These are phyloP conservation scores for Stemphylium beticola DNA, from an alignment of 2,329 filamentous ascomycete genomes.

Conservation along the genomic window DNA sequence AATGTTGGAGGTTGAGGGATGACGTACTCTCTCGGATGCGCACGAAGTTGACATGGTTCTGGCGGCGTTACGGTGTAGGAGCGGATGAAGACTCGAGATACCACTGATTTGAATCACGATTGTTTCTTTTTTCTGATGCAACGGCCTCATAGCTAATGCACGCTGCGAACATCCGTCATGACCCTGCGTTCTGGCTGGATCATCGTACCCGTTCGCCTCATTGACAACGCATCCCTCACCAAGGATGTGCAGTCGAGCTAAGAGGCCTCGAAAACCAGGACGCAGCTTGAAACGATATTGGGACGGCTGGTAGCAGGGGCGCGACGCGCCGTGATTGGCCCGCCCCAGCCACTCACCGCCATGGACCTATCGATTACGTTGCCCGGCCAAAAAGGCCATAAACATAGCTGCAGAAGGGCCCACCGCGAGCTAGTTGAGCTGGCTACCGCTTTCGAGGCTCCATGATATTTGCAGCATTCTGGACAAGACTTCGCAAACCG, in stretches of 20 bases:
- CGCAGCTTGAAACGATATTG: conserved; percentile 4
- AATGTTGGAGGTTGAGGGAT: conserved; percentile 63
- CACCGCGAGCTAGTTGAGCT: conserved; percentile 30
- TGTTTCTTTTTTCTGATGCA: not conserved
- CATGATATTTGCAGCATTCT: conserved; percentile 18
- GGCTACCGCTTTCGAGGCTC: conserved; percentile 28
- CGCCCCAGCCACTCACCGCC: conserved; percentile 26
- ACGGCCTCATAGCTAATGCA: not conserved
- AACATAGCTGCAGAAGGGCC: conserved; percentile 25
- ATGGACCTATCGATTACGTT: conserved; percentile 32
- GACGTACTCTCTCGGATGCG: conserved; percentile 5
- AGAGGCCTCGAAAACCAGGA: conserved; percentile 12
- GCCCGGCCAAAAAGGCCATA: conserved; percentile 30
- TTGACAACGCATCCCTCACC: conserved; percentile 17
- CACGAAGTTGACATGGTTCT: not conserved
- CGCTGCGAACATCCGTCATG: conserved; percentile 1
- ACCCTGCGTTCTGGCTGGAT: not conserved
- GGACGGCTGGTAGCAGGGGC: conserved; percentile 22
- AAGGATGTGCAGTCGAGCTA: conserved; percentile 3
- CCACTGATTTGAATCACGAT: conserved; percentile 10
- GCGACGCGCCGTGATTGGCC: conserved; percentile 24
- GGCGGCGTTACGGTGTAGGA: conserved; percentile 15
- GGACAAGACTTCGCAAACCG: conserved; percentile 7
- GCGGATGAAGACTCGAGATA: conserved; percentile 13
- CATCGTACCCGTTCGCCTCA: conserved; percentile 10